Evolutionary conservation across 1,284 basidiomycete genomes (phyloP), one percentile per base, ranked within the genome.

Genomic region (Austroboletus novae-zelandiae): DNA sequence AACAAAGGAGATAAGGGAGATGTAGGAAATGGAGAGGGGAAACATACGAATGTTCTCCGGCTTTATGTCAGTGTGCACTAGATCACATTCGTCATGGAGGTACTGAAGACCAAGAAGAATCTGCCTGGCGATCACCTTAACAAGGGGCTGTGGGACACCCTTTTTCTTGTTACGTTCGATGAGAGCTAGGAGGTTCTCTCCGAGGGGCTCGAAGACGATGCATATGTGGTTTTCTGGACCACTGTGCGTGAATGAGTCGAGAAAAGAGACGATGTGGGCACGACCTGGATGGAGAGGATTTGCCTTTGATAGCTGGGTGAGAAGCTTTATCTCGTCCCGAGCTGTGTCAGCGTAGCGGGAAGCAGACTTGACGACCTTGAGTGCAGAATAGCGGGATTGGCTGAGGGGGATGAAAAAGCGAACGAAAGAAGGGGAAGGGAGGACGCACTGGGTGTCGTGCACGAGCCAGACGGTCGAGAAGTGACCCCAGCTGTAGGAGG

Each of bases 331-430:
- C 71, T 95, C 93, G 65, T 95, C 92, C 48, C 86, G 80, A 27
- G 92, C 93, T 4, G 92, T 94, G 64, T 94, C 92, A 43, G 91
- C 88, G 64, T 90, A 90, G 45, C 86, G 79, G 36, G 82, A 81
- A 15, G 87, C 87, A n/a, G 91, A 93, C 70, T 94, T 94, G 69
- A 94, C 91, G 40, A 95, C 86, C 68, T 95, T 95, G 67, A 95
- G 80, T 10, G 92, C 93, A 25, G 91, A 91, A 70, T 94, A 92
- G 32, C 80, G 74, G 53, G 81, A 79, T 47, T 76, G 74, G 20
- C 90, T 75, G 45, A 10, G 25, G 35, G 31, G 31, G 23, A 30
- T 56, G 53, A 62, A 51, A 54, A 61, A 29, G 45, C 43, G 53
- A 51, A 50, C 40, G n/a, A 34, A 25, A 35, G 17, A 35, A 36